Base-by-base conservation (phyloP, 441 rosid species). In the Pelargonium citronellum region DNA sequence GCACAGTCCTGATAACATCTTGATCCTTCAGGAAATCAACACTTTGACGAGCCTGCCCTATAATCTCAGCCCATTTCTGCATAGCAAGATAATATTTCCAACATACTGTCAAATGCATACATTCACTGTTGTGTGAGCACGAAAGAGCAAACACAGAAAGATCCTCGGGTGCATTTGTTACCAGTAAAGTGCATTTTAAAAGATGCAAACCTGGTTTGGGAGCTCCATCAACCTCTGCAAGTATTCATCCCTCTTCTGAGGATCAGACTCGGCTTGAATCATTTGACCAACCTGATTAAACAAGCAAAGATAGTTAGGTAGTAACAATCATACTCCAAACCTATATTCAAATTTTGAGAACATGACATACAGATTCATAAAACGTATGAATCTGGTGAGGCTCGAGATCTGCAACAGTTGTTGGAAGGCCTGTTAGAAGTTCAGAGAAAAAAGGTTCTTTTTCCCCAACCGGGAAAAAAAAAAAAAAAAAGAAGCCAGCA, bases 261-360 rank as follows among this genome's bases (percentile, higher is more conserved):
- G 88, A 83, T 91, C 99, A 82, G 98, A 68, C 81, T 96, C 99
- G 37, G 99, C 99, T 81, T 93, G 97, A 74, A 96, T 91, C 99
- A 96, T 96, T 77, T 88, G 89, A 71, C 91, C 96, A 70, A 96
- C 99, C 99, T 96, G 76, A 73, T 81, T 68, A 49, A 75, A 17
- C 15, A 51, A 27, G 41, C 12, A 30, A 5, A 43, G 60, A 47
- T 24, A 5, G 34, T 51, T 4, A 65, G 9, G 13, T 9, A 22
- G 41, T 30, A 44, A 7, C 61, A 5, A 1, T 68, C 24, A 13
- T 46, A 16, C 43, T 16, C 24, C 19, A 24, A 34, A 11, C 15
- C 41, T n/a, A 44, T 64, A 70, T 24, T 66, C 49, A 68, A 60
- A 37, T 37, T 24, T 7, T 64, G 49, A n/a, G 37, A 44, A 16